These are phyloP conservation scores for Russula emetica DNA, from an alignment of 768 basidiomycete species.

Conservation along the genomic window DNA sequence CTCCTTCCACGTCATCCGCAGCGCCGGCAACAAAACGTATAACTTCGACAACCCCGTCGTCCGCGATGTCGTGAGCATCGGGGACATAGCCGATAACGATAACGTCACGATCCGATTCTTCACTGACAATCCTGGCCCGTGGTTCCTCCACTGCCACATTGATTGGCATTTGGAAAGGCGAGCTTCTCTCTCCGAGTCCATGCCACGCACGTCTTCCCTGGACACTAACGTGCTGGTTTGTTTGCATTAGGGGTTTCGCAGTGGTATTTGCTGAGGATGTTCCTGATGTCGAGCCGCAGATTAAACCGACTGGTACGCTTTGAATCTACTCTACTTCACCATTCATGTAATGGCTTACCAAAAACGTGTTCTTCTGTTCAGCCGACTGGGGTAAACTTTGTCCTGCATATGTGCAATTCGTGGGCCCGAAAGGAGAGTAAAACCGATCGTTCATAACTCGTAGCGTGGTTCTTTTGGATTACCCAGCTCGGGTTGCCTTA, in stretches of 20 bases:
- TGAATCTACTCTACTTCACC: neutral
- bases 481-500: no score
- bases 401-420: neutral
- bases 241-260: neutral
- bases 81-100: neutral
- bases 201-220: neutral
- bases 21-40: slow-evolving; percentile 18
- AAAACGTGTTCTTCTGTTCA: neutral
- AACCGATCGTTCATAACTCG: neutral
- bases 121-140: slow-evolving; percentile 28
- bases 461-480: no score
- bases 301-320: neutral
- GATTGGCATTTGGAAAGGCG: slow-evolving; percentile 11
- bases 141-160: slow-evolving; percentile 13
- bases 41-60: slow-evolving; percentile 25
- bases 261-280: slow-evolving; percentile 9
- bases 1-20: slow-evolving; percentile 17
- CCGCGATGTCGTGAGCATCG: slow-evolving; percentile 25
- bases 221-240: neutral
- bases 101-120: slow-evolving; percentile 31
- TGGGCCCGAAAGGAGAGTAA: no score
- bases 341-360: neutral
- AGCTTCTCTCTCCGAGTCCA: neutral
- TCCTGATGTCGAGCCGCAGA: neutral
- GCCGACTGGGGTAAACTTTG: neutral